Evolutionary conservation across 139 green algal genomes (phyloP).

Genomic region (Chlamydomonas incerta): DNA sequence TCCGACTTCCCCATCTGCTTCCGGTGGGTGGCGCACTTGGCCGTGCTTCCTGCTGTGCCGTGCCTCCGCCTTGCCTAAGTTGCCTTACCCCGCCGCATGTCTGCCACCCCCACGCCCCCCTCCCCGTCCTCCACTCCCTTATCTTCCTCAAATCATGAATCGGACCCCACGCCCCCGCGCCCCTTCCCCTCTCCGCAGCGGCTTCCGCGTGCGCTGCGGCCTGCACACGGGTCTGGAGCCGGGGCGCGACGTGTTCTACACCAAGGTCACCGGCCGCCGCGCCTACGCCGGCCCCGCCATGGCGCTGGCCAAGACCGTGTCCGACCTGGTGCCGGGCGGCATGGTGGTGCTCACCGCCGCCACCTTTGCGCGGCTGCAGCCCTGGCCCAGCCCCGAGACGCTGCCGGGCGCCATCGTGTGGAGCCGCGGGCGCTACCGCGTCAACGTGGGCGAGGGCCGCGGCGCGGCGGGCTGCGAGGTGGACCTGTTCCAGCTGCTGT

Average conservation of each 20-base stretch:
- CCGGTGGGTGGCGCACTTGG: neutral
- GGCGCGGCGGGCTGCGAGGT: neutral
- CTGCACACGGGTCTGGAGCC: conserved; percentile 20
- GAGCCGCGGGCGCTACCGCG: conserved; percentile 7
- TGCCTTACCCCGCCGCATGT: too few relatives aligned
- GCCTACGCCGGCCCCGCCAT: conserved; percentile 34
- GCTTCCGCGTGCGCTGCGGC: conserved; percentile 41
- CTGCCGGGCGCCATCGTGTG: conserved; percentile 30
- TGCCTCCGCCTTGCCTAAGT: too few relatives aligned
- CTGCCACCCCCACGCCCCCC: too few relatives aligned
- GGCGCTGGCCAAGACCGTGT: conserved; percentile 38
- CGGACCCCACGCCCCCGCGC: too few relatives aligned
- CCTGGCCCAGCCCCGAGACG: conserved; percentile 4
- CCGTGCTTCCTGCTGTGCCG: too few relatives aligned
- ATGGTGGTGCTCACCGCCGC: conserved; percentile 33
- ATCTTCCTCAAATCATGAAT: too few relatives aligned
- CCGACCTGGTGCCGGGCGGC: conserved; percentile 23
- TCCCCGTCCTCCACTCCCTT: too few relatives aligned
- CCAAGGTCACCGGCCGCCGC: conserved; percentile 15
- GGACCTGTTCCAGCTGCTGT: conserved; percentile 33
- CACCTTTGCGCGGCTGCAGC: conserved; percentile 20
- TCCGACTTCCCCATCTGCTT: neutral
- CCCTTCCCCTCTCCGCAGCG: neutral
- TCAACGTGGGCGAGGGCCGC: neutral
- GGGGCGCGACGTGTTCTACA: conserved; percentile 24